phyloP scores from a whole-genome alignment of 495 filamentous ascomycete genomes.

The Venustampulla echinocandica region DNA sequence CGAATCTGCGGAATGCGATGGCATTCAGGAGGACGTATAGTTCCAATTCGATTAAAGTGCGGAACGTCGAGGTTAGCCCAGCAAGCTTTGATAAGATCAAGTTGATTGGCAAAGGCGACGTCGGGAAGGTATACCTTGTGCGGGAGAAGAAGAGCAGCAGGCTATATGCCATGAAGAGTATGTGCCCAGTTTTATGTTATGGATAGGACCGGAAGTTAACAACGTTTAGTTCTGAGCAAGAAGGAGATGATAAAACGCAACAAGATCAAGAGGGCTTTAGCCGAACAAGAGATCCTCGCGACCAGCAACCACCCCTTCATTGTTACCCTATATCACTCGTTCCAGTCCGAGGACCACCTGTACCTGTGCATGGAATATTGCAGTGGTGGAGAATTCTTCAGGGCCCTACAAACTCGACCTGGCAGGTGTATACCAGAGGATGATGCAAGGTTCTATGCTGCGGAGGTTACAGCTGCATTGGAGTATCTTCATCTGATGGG shows the following conservation, averaged over 20 bases:
- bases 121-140: slow-evolving; percentile 96
- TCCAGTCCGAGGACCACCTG: slow-evolving; percentile 96
- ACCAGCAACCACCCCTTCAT: slow-evolving; percentile 99
- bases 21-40: slow-evolving; percentile 93
- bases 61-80: slow-evolving; percentile 92
- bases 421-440: slow-evolving; percentile 97
- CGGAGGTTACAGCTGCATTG: slow-evolving; percentile 93
- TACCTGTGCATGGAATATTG: slow-evolving; percentile 99
- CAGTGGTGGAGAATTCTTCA: slow-evolving; percentile 96
- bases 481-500: slow-evolving; percentile 99
- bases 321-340: slow-evolving; percentile 95
- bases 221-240: slow-evolving; percentile 77
- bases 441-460: slow-evolving; percentile 94
- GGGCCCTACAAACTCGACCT: slow-evolving; percentile 90
- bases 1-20: slow-evolving; percentile 34
- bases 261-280: slow-evolving; percentile 97
- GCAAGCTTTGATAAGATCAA: slow-evolving; percentile 99
- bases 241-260: slow-evolving; percentile 99
- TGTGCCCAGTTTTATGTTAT: slow-evolving; percentile 3
- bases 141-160: slow-evolving; percentile 93
- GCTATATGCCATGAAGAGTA: slow-evolving; percentile 98
- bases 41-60: slow-evolving; percentile 97
- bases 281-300: slow-evolving; percentile 95
- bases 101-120: slow-evolving; percentile 95
- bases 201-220: slow-evolving; percentile 27